phyloP scores from a whole-genome alignment of 106 monocot species.

The Apostasia ramifera region DNA sequence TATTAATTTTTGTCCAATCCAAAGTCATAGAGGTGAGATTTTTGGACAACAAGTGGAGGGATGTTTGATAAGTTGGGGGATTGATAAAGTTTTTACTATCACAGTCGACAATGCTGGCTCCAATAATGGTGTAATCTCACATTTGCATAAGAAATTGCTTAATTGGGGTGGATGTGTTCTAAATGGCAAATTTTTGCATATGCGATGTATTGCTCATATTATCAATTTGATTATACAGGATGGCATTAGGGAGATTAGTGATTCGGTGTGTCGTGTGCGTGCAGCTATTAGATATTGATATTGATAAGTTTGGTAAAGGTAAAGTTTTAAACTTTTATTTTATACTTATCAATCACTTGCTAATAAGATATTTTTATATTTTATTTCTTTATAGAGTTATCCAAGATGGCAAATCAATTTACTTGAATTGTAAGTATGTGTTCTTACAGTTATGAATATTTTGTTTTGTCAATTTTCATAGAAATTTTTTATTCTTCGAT shows the following conservation, averaged over 20 bases:
- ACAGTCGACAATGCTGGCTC: conserved; percentile 1
- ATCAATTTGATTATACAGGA: conserved; percentile 3
- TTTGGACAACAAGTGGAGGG: background rate
- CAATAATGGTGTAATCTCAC: background rate
- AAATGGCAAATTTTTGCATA: background rate
- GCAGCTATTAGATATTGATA: too few relatives aligned
- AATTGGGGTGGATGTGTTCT: background rate
- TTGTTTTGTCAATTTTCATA: too few relatives aligned
- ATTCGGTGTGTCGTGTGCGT: too few relatives aligned
- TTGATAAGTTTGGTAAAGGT: too few relatives aligned
- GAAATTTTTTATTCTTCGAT: too few relatives aligned
- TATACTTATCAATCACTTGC: too few relatives aligned
- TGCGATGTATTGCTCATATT: background rate
- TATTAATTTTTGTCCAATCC: background rate
- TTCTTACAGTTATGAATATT: too few relatives aligned
- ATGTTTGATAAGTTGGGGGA: background rate
- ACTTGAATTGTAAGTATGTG: too few relatives aligned
- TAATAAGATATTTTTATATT: too few relatives aligned
- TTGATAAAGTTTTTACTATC: background rate
- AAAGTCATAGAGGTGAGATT: background rate
- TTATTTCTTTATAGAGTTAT: too few relatives aligned
- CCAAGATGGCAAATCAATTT: too few relatives aligned
- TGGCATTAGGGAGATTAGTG: background rate
- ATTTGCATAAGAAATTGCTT: background rate
- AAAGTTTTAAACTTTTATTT: too few relatives aligned